Evolutionary conservation across 208 protist species (phyloP), one percentile per base, ranked within the genome.

Genomic region (Angomonas desouzai): DNA sequence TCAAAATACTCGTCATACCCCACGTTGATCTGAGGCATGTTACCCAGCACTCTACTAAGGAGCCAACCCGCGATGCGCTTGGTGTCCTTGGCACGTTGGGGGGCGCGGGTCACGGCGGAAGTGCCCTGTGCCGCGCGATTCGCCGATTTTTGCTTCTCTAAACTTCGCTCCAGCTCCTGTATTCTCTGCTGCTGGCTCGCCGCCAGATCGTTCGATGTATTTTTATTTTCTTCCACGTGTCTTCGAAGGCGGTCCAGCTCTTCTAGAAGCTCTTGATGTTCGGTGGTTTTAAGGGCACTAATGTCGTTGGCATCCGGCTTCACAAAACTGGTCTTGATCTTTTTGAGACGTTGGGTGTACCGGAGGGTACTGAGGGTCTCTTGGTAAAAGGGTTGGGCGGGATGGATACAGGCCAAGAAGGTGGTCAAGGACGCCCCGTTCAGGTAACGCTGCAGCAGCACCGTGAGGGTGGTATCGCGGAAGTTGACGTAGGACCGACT

Each of bases 1-100:
- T 95, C 86, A 72, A 92, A 95, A 73, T 93, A 92, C 20, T 83
- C 82, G 69, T 95, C 89, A 76, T 87, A 95, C 43, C 82, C 78
- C 1, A 95, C 78, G 68, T 83, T 89, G 18, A 95, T 62, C 25
- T 74, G 70, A 30, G 89, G 83, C 38, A 91, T 65, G 43, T 85
- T 73, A 22, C 83, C 74, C 47, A 92, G 73, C 33, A 90, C 65
- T 57, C 85, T 77, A 55, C 81, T 88, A 32, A 94, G 76, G 55
- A 94, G 81, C 89, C 89, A 94, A 2, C 81, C 80, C 11, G 83
- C 83, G n/a, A 92, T 81, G 18, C 89, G 89, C 43, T 68, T 67
- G 13, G 81, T 83, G 62, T 93, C 83, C n/a, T 74, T 74, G n/a
- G 65, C 81, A 18, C 78, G 72, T 27, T 74, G 48, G 13, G 65